Base-by-base conservation (phyloP, 2,329 filamentous ascomycete genomes). In the Colletotrichum sansevieriae region DNA sequence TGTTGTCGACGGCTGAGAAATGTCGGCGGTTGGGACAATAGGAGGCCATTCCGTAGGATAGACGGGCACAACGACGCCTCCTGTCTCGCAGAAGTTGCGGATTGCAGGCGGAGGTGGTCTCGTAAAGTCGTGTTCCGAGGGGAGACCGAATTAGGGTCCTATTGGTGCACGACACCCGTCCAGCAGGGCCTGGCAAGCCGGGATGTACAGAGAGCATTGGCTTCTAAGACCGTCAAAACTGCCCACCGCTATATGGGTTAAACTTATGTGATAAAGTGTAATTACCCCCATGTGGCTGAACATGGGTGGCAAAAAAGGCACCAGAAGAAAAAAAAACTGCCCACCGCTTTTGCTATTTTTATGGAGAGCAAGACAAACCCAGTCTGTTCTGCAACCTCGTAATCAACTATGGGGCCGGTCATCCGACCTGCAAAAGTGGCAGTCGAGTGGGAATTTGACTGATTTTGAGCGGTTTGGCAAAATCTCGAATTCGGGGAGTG, bases 321-420 rank as follows among this genome's bases (percentile, higher is more conserved):
- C 18, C 18, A 18, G 18, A 18, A 18, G 18, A 18, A 18, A 18
- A 18, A 18, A 18, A 18, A 18, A 18, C 18, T 18, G 18, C 18
- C 18, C 18, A 18, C 18, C 18, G 18, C 18, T 18, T 25, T 52
- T 35, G 29, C 29, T 13, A 52, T 54, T 59, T 41, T 65, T 68
- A 68, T 60, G 65, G 65, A 68, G 55, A 68, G 61, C 54, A 33
- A 60, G 20, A 55, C 54, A 41, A 41, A 51, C 60, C 62, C 56
- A 44, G 62, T 68, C 55, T 35, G 20, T 56, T 68, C 43, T 65
- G 62, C 54, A 65, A 68, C 66, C 66, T 68, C 66, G 66, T 68
- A 66, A 68, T 65, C 66, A 55, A 65, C 55, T 65, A 68, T 46
- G 66, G 41, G 56, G 22, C 56, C 47, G 55, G 66, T 65, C 62